Conservation (phyloP, 306 rosid species). For the Cucumis cinereus region DNA sequence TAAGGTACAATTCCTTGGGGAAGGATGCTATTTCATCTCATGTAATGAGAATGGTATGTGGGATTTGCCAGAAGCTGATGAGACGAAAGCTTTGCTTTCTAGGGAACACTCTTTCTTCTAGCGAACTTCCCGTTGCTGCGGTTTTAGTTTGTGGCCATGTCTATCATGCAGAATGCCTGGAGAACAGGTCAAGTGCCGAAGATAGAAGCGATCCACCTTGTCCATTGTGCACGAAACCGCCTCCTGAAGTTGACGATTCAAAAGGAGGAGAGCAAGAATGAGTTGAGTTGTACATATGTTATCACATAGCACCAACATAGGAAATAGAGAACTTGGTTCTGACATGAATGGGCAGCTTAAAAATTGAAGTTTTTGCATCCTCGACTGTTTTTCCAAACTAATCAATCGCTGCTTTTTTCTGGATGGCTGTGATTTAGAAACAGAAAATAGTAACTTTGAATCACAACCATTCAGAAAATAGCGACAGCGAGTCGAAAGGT, state of each 20-base stretch:
- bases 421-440: not conserved
- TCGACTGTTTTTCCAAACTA: not conserved
- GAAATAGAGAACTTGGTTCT: not conserved
- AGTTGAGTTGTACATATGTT: not conserved
- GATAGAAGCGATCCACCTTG: slow-evolving; percentile 65
- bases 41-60: slow-evolving; percentile 42
- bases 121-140: slow-evolving; percentile 60
- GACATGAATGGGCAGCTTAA: not conserved
- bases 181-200: slow-evolving; percentile 40
- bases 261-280: slow-evolving; percentile 17
- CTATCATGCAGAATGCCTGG: slow-evolving; percentile 85
- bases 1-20: slow-evolving; percentile 34
- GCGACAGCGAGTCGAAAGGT: not conserved
- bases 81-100: slow-evolving; percentile 36
- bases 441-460: not conserved
- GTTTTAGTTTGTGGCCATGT: slow-evolving; percentile 80
- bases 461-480: not conserved
- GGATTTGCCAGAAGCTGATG: slow-evolving; percentile 57
- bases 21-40: slow-evolving; percentile 34
- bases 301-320: slow-evolving; percentile 1
- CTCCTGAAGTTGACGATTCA: slow-evolving; percentile 16
- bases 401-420: not conserved
- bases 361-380: slow-evolving; percentile 1
- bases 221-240: slow-evolving; percentile 36
- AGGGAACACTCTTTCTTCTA: slow-evolving; percentile 30